A percentile compares a stretch with the other conserved stretches of the same genome.
Evolutionary conservation across 306 rosid genomes (phyloP).

Genomic region (Medicago lupulina): DNA sequence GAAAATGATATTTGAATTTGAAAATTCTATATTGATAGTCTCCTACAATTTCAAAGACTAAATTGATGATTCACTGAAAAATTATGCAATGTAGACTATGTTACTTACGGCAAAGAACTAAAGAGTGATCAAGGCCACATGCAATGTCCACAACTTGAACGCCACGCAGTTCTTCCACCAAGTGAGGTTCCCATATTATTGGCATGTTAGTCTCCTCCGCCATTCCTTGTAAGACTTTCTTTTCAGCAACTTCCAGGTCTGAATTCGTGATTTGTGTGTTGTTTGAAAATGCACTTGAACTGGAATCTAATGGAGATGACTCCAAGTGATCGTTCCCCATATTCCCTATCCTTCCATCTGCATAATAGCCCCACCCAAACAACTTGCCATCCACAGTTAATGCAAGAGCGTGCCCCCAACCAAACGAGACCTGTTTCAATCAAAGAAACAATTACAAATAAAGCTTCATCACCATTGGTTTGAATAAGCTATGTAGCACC

Average conservation of each 20-base stretch:
- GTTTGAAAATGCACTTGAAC: constrained; percentile 1
- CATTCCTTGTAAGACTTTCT: constrained; percentile 71
- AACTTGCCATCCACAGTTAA: constrained; percentile 77
- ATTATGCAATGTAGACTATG: background rate
- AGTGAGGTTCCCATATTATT: constrained; percentile 77
- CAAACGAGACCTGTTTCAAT: constrained; percentile 74
- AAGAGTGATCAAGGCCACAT: constrained; percentile 94
- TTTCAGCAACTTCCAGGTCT: constrained; percentile 68
- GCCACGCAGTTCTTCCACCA: constrained; percentile 65
- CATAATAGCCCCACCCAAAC: constrained; percentile 94
- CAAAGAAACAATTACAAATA: background rate
- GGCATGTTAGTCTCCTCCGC: constrained; percentile 82
- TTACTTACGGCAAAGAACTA: constrained; percentile 76
- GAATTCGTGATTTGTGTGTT: constrained; percentile 44
- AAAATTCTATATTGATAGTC: background rate
- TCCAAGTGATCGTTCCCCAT: constrained; percentile 52
- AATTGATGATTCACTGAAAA: background rate
- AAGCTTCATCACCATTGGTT: background rate
- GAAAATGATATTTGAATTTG: background rate
- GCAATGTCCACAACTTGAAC: constrained; percentile 75
- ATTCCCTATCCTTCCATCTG: constrained; percentile 83
- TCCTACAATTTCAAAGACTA: background rate
- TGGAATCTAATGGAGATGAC: constrained; percentile 63
- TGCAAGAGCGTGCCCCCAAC: constrained; percentile 98
- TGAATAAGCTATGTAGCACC: background rate